Percentiles rank a stretch among this genome's conserved stretches.
Conservation (phyloP, 805 yeast genomes). For the Barnettozyma salicaria region DNA sequence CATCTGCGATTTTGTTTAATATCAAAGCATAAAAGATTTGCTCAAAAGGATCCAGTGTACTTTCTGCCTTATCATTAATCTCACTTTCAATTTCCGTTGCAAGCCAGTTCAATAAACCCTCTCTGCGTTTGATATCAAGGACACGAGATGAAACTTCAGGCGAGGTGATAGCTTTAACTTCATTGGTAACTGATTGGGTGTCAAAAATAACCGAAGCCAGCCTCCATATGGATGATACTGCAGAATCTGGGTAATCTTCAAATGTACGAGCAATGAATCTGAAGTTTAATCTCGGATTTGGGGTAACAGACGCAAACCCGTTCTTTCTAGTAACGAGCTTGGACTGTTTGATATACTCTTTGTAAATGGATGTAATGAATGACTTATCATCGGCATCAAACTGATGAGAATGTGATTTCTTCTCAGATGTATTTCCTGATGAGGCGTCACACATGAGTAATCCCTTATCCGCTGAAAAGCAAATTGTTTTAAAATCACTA, state of each 20-base stretch:
- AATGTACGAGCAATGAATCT: conserved; percentile 24
- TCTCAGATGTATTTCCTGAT: neutral
- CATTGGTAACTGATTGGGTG: conserved; percentile 19
- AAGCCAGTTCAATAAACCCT: conserved; percentile 52
- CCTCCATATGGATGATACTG: conserved; percentile 39
- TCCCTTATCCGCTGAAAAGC: conserved; percentile 18
- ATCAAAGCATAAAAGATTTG: conserved; percentile 44
- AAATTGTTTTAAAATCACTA: conserved; percentile 21
- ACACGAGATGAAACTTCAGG: conserved; percentile 22
- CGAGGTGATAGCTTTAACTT: conserved; percentile 20
- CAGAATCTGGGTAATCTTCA: conserved; percentile 14
- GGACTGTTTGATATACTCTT: conserved; percentile 23
- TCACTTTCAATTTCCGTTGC: conserved; percentile 33
- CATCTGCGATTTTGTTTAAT: conserved; percentile 53
- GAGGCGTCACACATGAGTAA: conserved; percentile 10
- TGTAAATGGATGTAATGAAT: conserved; percentile 17
- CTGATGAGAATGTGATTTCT: conserved; percentile 1
- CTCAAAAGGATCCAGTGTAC: conserved; percentile 41
- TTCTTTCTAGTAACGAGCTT: conserved; percentile 27
- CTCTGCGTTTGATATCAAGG: conserved; percentile 35
- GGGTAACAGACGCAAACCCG: conserved; percentile 33
- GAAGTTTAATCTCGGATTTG: conserved; percentile 29
- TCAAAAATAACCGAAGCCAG: conserved; percentile 62
- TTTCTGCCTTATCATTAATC: conserved; percentile 29
- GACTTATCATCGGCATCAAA: conserved; percentile 12